Base-by-base conservation (phyloP, 2,329 filamentous ascomycete genomes). In the Colletotrichum noveboracense region DNA sequence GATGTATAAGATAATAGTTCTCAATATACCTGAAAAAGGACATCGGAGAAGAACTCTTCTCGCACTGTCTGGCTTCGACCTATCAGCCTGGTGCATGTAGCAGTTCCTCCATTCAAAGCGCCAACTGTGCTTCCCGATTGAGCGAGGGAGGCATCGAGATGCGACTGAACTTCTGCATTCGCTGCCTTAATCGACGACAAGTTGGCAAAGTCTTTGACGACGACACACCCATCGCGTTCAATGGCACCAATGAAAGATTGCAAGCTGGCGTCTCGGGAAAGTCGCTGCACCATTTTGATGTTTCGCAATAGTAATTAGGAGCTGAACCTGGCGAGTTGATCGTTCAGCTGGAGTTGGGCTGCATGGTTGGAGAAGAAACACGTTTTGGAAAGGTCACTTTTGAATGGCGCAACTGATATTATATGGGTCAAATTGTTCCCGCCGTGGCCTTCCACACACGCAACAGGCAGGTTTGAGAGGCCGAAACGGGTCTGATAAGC, bases 41-140 rank as follows among this genome's bases (percentile, higher is more conserved):
- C 71, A 76, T 83, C 81, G 18, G 80, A 80, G 66, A 84, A 84
- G 78, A 84, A 86, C 69, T 79, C 80, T 74, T 85, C 83, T 12
- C 83, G 78, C 1, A 84, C 83, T 2, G 82, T 85, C 34, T 77
- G 79, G 72, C 83, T 85, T 60, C 82, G 79, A 38, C 82, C 82
- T 60, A 85, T 76, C 4, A 85, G 77, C 9, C 80, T 78, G 6
- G 82, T 85, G 58, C 83, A 84, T 8, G 80, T 84, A 64, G 81
- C 82, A 6, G 83, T 85, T 2, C 80, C 80, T n/a, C 83, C 83
- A 52, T 83, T 81, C 18, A 80, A 75, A 18, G 79, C 79, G 24
- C 73, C 71, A 13, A 78, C 72, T 79, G 75, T 60, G 79, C 81
- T 81, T 43, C 58, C 72, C 38, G 60, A 38, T 13, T 55, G 72